Conservation (phyloP, 768 basidiomycete genomes). For the Butyriboletus loyo region DNA sequence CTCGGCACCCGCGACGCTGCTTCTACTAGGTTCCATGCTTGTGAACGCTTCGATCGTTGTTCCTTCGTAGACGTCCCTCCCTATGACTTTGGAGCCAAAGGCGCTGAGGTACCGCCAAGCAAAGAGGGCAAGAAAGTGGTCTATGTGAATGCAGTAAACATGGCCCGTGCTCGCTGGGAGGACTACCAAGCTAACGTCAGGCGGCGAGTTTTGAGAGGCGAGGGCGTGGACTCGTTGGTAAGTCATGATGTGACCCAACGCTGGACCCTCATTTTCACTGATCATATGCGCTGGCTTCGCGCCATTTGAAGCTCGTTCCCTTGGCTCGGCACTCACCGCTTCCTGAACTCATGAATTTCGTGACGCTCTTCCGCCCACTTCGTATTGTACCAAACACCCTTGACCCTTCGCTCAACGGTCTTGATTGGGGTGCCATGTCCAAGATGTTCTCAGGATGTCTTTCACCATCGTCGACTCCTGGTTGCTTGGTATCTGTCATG, state of each 20-base stretch:
- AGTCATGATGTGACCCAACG: slow-evolving; percentile 6
- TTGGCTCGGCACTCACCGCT: slow-evolving; percentile 85
- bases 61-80: slow-evolving; percentile 47
- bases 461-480: slow-evolving; percentile 6
- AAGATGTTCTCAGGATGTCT: slow-evolving; percentile 65
- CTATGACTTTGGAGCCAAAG: slow-evolving; percentile 13
- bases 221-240: slow-evolving; percentile 63
- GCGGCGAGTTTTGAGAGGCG: slow-evolving; percentile 41
- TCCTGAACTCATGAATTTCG: slow-evolving; percentile 80
- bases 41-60: slow-evolving; percentile 81
- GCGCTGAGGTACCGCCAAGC: slow-evolving; percentile 31
- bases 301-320: slow-evolving; percentile 61
- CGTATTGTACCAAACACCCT: slow-evolving; percentile 80
- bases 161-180: slow-evolving; percentile 59
- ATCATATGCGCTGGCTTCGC: not conserved
- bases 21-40: slow-evolving; percentile 86
- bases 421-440: slow-evolving; percentile 76
- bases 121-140: slow-evolving; percentile 59
- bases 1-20: slow-evolving; percentile 60
- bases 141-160: slow-evolving; percentile 80
- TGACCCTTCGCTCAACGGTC: slow-evolving; percentile 43
- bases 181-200: slow-evolving; percentile 43
- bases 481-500: slow-evolving; percentile 15
- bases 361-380: slow-evolving; percentile 75
- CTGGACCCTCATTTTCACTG: not conserved